These are phyloP conservation scores for Selaginella tamariscina DNA, from an alignment of 75 land plant species.

Conservation along the genomic window DNA sequence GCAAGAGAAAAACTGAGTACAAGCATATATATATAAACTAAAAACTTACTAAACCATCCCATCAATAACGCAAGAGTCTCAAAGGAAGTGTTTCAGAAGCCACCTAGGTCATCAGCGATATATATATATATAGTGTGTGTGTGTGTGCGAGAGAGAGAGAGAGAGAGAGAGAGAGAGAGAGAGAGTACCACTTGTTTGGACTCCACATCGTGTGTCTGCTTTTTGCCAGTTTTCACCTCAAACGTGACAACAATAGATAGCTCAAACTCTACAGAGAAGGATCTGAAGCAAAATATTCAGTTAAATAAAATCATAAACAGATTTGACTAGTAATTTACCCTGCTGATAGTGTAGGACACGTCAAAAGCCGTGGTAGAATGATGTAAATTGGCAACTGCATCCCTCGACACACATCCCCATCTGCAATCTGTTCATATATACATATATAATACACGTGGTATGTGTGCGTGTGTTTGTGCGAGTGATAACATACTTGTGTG, in stretches of 20 bases:
- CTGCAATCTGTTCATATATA: conserved; percentile 46
- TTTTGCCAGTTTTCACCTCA: conserved; percentile 38
- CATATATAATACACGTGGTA: background rate
- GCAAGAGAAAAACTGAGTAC: too few relatives aligned
- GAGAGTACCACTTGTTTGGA: conserved; percentile 59
- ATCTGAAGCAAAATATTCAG: conserved; percentile 15
- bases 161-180: too few relatives aligned
- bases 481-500: conserved; percentile 44
- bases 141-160: too few relatives aligned
- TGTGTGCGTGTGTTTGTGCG: background rate
- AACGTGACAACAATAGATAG: conserved; percentile 45
- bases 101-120: background rate
- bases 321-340: conserved; percentile 27
- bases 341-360: conserved; percentile 69
- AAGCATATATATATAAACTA: too few relatives aligned
- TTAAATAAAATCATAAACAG: background rate
- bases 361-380: conserved; percentile 70
- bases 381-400: conserved; percentile 65
- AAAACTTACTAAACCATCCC: background rate
- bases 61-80: background rate
- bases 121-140: background rate
- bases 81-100: background rate
- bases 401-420: conserved; percentile 66
- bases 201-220: conserved; percentile 38
- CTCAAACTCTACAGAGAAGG: conserved; percentile 75